Conservation (phyloP, 139 green algal species). For the Tetraselmis chui region DNA sequence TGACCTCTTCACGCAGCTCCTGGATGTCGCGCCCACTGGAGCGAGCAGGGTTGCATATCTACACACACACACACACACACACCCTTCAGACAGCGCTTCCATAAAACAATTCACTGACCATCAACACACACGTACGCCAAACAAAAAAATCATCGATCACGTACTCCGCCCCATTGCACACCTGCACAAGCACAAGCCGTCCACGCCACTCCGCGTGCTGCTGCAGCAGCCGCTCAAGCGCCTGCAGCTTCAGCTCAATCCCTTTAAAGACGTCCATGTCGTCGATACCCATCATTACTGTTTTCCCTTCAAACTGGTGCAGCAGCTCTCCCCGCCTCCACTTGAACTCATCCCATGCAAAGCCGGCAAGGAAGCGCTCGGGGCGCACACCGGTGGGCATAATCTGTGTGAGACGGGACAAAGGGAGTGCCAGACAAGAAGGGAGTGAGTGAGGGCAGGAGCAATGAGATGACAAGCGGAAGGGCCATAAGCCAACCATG, state of each 20-base stretch:
- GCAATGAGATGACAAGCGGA: no score
- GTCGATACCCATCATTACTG: constrained; percentile 84
- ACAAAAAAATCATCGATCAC: not conserved
- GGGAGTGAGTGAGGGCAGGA: no score
- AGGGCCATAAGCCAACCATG: no score
- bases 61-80: no score
- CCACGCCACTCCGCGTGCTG: constrained; percentile 77
- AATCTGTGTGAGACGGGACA: not conserved
- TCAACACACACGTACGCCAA: not conserved
- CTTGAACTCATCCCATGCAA: constrained; percentile 78
- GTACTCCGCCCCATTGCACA: constrained; percentile 11
- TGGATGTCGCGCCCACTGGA: constrained; percentile 28
- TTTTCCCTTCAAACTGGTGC: constrained; percentile 61
- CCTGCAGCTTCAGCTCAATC: constrained; percentile 72
- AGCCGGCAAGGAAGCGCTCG: constrained; percentile 67
- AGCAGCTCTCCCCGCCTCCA: constrained; percentile 86
- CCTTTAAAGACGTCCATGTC: constrained; percentile 98
- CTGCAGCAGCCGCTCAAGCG: constrained; percentile 79
- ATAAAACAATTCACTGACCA: constrained; percentile 3
- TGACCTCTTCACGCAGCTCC: constrained; percentile 67
- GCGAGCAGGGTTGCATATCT: constrained; percentile 32
- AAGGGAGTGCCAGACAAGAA: no score
- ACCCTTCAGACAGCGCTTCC: no score
- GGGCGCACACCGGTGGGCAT: constrained; percentile 69
- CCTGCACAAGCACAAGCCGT: constrained; percentile 83